A percentile compares a stretch with the other conserved stretches of the same genome.
Conservation (phyloP, 2,329 filamentous ascomycete genomes). For the Chaetomium strumarium region DNA sequence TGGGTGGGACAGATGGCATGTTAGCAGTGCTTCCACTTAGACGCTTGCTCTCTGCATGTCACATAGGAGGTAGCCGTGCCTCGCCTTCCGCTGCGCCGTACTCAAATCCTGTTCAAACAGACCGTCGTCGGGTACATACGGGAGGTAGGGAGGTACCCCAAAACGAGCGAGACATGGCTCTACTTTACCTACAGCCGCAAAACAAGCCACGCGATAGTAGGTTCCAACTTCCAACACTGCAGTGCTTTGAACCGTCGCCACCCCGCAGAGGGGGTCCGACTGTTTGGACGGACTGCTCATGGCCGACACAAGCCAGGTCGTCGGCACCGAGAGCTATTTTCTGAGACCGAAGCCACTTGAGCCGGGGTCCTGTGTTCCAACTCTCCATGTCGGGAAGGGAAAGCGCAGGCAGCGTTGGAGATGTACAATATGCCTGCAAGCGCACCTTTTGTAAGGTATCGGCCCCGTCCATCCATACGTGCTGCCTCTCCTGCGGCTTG, state of each 20-base stretch:
- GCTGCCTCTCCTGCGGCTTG: too few species aligned
- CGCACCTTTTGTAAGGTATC: too few species aligned
- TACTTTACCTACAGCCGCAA: too few species aligned
- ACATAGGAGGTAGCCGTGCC: neutral
- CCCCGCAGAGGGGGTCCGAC: neutral
- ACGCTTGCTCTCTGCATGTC: neutral
- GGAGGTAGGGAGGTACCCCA: too few species aligned
- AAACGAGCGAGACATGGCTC: too few species aligned
- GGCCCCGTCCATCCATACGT: too few species aligned
- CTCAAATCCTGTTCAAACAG: too few species aligned
- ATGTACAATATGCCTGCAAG: neutral
- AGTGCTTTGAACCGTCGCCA: neutral
- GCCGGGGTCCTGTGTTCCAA: neutral
- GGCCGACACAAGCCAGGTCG: neutral
- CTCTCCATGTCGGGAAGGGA: too few species aligned
- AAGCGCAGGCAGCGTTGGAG: neutral
- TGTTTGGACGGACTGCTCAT: neutral
- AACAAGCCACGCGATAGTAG: too few species aligned
- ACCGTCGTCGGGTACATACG: too few species aligned
- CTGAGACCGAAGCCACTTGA: slow-evolving; percentile 5
- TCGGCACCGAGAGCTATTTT: slow-evolving; percentile 8
- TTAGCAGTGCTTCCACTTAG: slow-evolving; percentile 5
- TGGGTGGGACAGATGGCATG: neutral
- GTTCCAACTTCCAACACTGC: too few species aligned
- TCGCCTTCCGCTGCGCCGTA: neutral